Evolutionary conservation across 2,329 filamentous ascomycete genomes (phyloP).

Genomic region (Arthrobotrys conoides): DNA sequence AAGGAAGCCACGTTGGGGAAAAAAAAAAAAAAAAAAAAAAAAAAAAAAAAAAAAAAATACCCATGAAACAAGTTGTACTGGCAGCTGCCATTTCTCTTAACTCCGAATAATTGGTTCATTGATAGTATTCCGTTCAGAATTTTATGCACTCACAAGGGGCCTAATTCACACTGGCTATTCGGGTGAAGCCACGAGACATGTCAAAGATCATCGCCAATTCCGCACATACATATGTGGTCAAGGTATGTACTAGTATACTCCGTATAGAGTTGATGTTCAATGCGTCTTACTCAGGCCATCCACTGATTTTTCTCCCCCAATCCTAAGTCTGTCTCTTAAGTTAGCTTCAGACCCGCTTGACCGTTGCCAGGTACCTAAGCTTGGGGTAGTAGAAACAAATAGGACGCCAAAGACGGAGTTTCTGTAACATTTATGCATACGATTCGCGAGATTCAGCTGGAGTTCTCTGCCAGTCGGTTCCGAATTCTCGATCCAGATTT

Average conservation of each 20-base stretch:
- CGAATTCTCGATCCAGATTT: conserved; percentile 11
- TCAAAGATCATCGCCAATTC: conserved; percentile 33
- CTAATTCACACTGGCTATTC: conserved; percentile 42
- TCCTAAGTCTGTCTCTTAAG: conserved; percentile 20
- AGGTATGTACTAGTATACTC: conserved; percentile 5
- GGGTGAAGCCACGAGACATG: conserved; percentile 36
- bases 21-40: too few species aligned
- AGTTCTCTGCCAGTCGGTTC: conserved; percentile 4
- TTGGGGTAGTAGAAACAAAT: conserved; percentile 13
- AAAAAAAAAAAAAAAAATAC: conserved; percentile 18
- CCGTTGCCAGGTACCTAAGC: conserved; percentile 18
- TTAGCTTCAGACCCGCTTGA: conserved; percentile 33
- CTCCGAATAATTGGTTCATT: conserved; percentile 37
- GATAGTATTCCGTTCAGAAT: conserved; percentile 19
- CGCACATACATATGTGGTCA: background rate
- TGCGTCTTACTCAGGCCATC: conserved; percentile 30
- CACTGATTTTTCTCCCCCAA: conserved; percentile 4
- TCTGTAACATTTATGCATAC: conserved; percentile 2
- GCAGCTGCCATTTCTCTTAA: conserved; percentile 44
- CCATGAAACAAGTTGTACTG: conserved; percentile 15
- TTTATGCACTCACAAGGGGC: conserved; percentile 59
- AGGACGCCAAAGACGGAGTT: background rate
- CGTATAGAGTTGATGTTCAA: conserved; percentile 4
- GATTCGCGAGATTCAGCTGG: conserved; percentile 24
- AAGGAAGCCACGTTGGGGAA: conserved; percentile 13